phyloP scores from a whole-genome alignment of 169 alveolate genomes.

The Babesia ovata region DNA sequence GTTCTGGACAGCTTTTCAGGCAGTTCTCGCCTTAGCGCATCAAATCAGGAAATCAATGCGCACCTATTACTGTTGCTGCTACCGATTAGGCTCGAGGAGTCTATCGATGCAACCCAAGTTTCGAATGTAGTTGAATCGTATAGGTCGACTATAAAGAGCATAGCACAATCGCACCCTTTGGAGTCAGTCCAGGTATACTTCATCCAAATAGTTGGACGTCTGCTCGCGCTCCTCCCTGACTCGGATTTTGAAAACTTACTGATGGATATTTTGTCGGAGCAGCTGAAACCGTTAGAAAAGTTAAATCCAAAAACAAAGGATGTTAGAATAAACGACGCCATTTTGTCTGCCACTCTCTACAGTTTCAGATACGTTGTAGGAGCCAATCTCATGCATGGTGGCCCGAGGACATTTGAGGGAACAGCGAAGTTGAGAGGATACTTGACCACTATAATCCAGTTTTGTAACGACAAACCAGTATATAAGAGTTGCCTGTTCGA shows the following conservation, averaged over 20 bases:
- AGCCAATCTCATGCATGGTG: background rate
- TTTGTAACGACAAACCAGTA: conserved; percentile 30
- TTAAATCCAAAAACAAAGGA: background rate
- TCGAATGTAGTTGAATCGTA: background rate
- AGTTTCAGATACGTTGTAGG: conserved; percentile 1
- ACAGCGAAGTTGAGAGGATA: background rate
- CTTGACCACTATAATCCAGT: background rate
- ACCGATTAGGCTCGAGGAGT: background rate
- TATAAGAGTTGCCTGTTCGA: conserved; percentile 21
- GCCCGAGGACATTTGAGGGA: background rate
- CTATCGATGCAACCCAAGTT: background rate
- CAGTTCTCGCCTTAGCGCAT: conserved; percentile 1
- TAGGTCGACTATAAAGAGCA: conserved; percentile 13
- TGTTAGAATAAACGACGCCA: conserved; percentile 9
- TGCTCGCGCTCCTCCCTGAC: conserved; percentile 7
- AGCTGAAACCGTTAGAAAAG: conserved; percentile 5
- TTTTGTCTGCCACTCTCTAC: conserved; percentile 6
- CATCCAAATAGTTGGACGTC: conserved; percentile 17
- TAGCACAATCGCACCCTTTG: conserved; percentile 25
- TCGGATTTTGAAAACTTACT: conserved; percentile 17
- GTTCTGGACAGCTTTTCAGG: conserved; percentile 1
- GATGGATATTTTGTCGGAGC: conserved; percentile 14
- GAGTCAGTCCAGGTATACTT: conserved; percentile 22
- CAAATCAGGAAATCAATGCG: conserved; percentile 13
- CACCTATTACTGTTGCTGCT: conserved; percentile 1